Evolutionary conservation across 1,139 yeast genomes (phyloP), one percentile per base, ranked within the genome.

Genomic region (Suhomyces atakaporum): DNA sequence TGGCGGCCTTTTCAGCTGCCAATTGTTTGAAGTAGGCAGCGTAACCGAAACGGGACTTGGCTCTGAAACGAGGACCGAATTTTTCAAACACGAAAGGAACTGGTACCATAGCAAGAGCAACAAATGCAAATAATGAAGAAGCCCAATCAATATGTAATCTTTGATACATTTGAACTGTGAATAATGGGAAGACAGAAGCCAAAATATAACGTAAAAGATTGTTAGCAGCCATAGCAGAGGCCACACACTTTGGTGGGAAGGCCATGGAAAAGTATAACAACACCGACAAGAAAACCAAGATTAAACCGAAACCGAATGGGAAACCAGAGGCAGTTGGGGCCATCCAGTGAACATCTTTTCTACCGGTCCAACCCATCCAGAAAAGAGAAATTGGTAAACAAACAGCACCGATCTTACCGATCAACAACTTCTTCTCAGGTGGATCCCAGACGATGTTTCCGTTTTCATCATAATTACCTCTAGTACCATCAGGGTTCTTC

Each of bases 321-420:
- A 79, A 72, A 45, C 88, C 89, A 1, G 92, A 80, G 21, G 84
- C 77, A 29, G 81, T 69, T 9, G 95, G 89, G 11, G 79, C 84
- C 66, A 84, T 79, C 94, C 94, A 87, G 58, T 85, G 94, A 20
- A 84, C 77, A n/a, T 63, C 44, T 5, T 36, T 32, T 51, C 77
- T 73, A 5, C 87, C 76, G 3, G 90, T 73, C 95, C 95, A 85
- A 10, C 84, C 95, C 42, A 84, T 69, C 94, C 94, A 85, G 60
- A 86, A 85, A 40, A 85, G 67, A 0, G 87, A 73, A 29, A 80
- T 66, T 12, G 90, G 90, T 43, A 85, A 63, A 16, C 78, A 71
- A 21, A 82, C 55, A 2, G 89, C 79, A 18, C 87, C 84, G 40
- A 78, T 58, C 45, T 77, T 73, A 40, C 80, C 79, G 8, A 76